A percentile compares a stretch with the other conserved stretches of the same genome.
Conservation (phyloP, 129 eudicot species). For the Ambrosia artemisiifolia region DNA sequence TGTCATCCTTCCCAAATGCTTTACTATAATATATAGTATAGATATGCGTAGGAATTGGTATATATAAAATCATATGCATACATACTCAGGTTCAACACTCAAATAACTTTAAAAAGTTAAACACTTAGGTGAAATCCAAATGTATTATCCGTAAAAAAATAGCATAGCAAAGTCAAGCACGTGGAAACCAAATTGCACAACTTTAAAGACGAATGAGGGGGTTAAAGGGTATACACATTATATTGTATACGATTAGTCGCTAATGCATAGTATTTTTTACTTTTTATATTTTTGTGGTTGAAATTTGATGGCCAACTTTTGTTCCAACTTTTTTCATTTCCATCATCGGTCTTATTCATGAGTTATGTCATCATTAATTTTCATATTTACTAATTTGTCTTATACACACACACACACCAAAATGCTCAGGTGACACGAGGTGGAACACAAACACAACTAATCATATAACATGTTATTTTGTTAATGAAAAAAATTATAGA, state of each 20-base stretch:
- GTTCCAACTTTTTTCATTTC: neutral
- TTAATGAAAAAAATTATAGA: too few species aligned
- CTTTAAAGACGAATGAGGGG: neutral
- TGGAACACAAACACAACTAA: too few species aligned
- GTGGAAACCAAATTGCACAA: neutral
- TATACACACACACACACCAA: too few species aligned
- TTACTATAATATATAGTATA: too few species aligned
- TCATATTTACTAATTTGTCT: neutral
- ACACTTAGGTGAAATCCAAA: neutral
- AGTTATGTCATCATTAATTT: neutral
- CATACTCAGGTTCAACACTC: neutral
- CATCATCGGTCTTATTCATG: neutral
- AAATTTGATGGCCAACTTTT: neutral
- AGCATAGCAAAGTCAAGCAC: neutral
- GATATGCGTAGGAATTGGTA: too few species aligned
- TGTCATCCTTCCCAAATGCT: too few species aligned
- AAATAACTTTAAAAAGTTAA: neutral
- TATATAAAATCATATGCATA: too few species aligned
- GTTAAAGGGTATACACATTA: neutral
- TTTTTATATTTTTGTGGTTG: neutral
- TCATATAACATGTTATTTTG: too few species aligned
- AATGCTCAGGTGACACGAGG: too few species aligned
- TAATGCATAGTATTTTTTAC: neutral
- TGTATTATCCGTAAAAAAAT: neutral
- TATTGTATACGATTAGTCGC: neutral